phyloP scores from a whole-genome alignment of 2,329 filamentous ascomycete genomes.

The Plenodomus tracheiphilus region DNA sequence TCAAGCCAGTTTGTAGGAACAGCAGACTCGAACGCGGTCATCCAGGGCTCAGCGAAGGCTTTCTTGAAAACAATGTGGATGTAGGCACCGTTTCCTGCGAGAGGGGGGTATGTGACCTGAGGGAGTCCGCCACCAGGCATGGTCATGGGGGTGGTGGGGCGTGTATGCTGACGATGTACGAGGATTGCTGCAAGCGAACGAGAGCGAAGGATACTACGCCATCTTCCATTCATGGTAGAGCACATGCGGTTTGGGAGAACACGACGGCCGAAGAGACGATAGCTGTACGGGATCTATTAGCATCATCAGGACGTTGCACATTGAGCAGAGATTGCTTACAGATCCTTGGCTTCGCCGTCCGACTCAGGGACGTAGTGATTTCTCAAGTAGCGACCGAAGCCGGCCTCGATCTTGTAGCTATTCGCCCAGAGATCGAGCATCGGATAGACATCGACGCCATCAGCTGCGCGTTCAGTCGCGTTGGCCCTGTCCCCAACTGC shows the following conservation, averaged over 20 bases:
- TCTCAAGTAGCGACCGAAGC: constrained; percentile 33
- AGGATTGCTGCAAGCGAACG: constrained; percentile 23
- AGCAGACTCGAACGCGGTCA: constrained; percentile 14
- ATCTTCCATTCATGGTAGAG: constrained; percentile 24
- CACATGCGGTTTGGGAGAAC: constrained; percentile 25
- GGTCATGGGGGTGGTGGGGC: background rate
- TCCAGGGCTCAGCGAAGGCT: constrained; percentile 26
- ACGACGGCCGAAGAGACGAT: constrained; percentile 35
- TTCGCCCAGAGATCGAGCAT: constrained; percentile 37
- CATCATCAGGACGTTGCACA: no score
- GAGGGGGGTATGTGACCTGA: background rate
- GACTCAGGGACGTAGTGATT: constrained; percentile 12
- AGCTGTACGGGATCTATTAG: constrained; percentile 16
- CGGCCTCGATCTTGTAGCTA: constrained; percentile 29
- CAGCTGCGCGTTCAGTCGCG: constrained; percentile 7
- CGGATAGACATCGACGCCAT: constrained; percentile 26
- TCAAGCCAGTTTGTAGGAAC: constrained; percentile 23
- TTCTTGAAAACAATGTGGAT: constrained; percentile 32
- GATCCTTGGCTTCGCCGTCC: constrained; percentile 37
- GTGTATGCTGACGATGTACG: constrained; percentile 19
- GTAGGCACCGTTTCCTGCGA: constrained; percentile 8
- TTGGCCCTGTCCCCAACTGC: constrained; percentile 22
- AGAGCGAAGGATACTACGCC: constrained; percentile 27
- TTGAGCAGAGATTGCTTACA: constrained; percentile 20
- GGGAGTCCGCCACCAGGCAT: background rate